Conservation (phyloP, 352 stramenopile species). For the Phytophthora boehmeriae region DNA sequence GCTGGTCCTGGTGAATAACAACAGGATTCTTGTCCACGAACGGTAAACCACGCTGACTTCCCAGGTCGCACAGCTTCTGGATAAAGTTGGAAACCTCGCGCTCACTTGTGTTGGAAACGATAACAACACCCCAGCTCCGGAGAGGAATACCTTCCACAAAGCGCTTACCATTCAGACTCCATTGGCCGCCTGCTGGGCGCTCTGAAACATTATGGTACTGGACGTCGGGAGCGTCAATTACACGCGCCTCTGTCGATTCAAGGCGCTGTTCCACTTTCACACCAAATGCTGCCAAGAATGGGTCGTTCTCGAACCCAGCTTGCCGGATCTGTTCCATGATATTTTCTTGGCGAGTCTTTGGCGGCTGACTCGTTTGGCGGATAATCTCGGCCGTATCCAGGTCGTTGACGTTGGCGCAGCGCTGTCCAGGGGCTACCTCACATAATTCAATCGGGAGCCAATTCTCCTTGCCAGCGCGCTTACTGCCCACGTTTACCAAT, state of each 20-base stretch:
- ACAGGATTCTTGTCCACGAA: conserved; percentile 40
- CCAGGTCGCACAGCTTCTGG: conserved; percentile 33
- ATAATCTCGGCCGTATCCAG: conserved; percentile 86
- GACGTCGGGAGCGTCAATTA: conserved; percentile 61
- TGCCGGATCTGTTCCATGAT: conserved; percentile 61
- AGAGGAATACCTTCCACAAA: conserved; percentile 56
- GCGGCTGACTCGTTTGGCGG: conserved; percentile 50
- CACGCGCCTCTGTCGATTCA: conserved; percentile 45
- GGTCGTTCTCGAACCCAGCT: conserved; percentile 74
- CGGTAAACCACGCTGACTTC: conserved; percentile 37
- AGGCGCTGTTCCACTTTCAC: conserved; percentile 56
- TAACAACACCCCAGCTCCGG: conserved; percentile 58
- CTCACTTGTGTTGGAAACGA: conserved; percentile 36
- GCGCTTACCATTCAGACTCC: conserved; percentile 76
- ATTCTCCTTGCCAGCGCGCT: conserved; percentile 37
- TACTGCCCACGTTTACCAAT: conserved; percentile 70
- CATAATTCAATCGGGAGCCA: conserved; percentile 88
- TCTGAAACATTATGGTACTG: conserved; percentile 69
- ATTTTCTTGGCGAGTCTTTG: conserved; percentile 40
- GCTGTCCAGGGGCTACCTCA: conserved; percentile 65
- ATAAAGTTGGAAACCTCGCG: conserved; percentile 49
- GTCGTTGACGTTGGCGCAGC: conserved; percentile 76
- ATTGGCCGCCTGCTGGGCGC: conserved; percentile 57
- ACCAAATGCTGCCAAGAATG: conserved; percentile 63
- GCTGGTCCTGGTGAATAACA: conserved; percentile 34